Evolutionary conservation across 176 grass and related monocot genomes (phyloP), one percentile per base, ranked within the genome.

Genomic region (Aegilops bicornis): DNA sequence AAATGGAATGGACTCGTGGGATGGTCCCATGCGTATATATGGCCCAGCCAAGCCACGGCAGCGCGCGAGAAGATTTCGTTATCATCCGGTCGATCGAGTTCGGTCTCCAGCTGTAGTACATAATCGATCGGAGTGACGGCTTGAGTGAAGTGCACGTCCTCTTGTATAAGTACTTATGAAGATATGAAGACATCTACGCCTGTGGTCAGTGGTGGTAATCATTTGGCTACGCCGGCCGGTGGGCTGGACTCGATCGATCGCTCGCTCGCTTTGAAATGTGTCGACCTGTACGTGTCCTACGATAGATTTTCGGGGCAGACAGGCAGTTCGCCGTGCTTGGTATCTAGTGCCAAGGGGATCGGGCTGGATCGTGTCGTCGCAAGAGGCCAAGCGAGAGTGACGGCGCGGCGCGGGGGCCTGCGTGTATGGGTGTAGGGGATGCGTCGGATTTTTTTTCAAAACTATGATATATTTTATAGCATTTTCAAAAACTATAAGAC

Each of bases 331-430:
- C 25, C 17, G 62, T 31, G 62, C 64, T 50, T 83, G 66, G 67
- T 32, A 37, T 24, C 14, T 24, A 54, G n/a, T 0, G 69, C 35
- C 33, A 8, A 36, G 67, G 52, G 52, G 42, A 32, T 64, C 12
- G 74, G 10, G 15, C 1, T 14, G 79, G 71, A 62, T 63, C 71
- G 50, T 90, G 89, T 87, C 84, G 73, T 67, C 79, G 80, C 79
- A 50, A 78, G 74, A 77, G 79, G 84, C 73, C 84, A 83, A 83
- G 64, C 8, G 83, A 36, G 75, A 40, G 81, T 0, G 80, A 78
- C 65, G 64, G 58, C 10, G 42, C 6, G 31, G 50, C 40, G 43
- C 12, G 13, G 64, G 62, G 62, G 4, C 83, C 88, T 81, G 9
- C 45, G 15, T 82, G 83, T 90, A 70, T 77, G 78, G 83, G n/a